Evolutionary conservation across 228 moss, liverwort and hornwort species (phyloP).

Genomic region (Sphagnum magellanicum): DNA sequence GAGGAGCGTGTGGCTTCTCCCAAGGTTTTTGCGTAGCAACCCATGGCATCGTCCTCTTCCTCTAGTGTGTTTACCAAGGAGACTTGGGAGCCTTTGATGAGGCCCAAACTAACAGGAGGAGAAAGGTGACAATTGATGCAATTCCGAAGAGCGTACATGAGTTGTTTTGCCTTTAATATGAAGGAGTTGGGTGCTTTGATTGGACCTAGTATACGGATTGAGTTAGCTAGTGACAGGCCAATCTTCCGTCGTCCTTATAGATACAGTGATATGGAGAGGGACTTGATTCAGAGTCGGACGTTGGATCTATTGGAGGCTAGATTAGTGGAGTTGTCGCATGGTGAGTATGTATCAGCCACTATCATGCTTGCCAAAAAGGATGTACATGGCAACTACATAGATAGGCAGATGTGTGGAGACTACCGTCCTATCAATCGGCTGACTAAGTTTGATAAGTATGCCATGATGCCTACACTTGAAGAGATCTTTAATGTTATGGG

Average conservation of each 20-base stretch:
- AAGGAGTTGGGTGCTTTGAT: background rate
- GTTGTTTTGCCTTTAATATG: conserved; percentile 3
- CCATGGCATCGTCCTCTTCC: background rate
- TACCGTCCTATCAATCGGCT: background rate
- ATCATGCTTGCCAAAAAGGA: background rate
- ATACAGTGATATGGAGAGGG: conserved; percentile 6
- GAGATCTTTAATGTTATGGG: background rate
- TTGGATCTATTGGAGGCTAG: background rate
- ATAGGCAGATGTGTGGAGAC: conserved; percentile 1
- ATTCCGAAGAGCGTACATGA: background rate
- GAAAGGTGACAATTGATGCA: accelerated
- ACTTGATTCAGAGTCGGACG: background rate
- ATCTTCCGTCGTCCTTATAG: background rate
- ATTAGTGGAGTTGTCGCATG: background rate
- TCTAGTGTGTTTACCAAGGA: background rate
- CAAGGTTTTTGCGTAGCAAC: background rate
- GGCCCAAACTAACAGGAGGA: background rate
- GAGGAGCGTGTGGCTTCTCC: background rate
- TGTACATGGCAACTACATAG: background rate
- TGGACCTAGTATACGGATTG: background rate
- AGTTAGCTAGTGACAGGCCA: background rate
- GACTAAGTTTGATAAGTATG: background rate
- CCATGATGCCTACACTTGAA: conserved; percentile 3
- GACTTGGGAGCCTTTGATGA: background rate
- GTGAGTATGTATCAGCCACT: conserved; percentile 2